Evolutionary conservation across 2,329 filamentous ascomycete genomes (phyloP), one percentile per base, ranked within the genome.

Genomic region (Trichoderma hamatum): DNA sequence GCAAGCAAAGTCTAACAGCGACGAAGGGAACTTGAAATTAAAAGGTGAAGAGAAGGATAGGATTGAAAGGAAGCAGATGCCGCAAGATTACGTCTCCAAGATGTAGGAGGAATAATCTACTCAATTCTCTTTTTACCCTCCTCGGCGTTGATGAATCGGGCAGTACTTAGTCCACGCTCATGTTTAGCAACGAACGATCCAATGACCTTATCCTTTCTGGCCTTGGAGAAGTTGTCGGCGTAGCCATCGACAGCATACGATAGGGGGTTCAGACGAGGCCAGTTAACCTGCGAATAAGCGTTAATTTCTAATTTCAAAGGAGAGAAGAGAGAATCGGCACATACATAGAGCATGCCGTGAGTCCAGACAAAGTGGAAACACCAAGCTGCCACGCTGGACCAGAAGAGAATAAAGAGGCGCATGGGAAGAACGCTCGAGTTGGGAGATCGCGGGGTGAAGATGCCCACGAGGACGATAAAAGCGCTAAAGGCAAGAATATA

Each of bases 71-170:
- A 68, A 30, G 62, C 63, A 28, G 51, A 62, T 34, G 16, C 39
- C 32, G 10, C 7, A n/a, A 46, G 19, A 56, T 39, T 16, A n/a
- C 6, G n/a, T 52, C 13, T 28, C 56, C 64, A 46, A 39, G 61
- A 19, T 24, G 19, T 30, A 13, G 11, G 32, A n/a, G 13, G 32
- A n/a, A 49, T 28, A 49, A 28, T 75, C 74, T 87, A 94, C 79
- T 99, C 96, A 76, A 97, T 96, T 78, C 96, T 92, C 87, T 97
- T 99, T 87, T 99, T 99, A 65, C 96, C 96, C 81, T 99, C 96
- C 80, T 99, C 96, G 67, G 96, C 88, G 74, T 91, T 96, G 36
- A 93, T 86, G 74, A 96, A 90, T 71, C 93, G 86, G 54, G 91
- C 90, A 72, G 92, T 92, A 81, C 93, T 97, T 71, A 93, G 87